Evolutionary conservation across 2,329 filamentous ascomycete genomes (phyloP), one percentile per base, ranked within the genome.

Genomic region (Colletotrichum paranaense): DNA sequence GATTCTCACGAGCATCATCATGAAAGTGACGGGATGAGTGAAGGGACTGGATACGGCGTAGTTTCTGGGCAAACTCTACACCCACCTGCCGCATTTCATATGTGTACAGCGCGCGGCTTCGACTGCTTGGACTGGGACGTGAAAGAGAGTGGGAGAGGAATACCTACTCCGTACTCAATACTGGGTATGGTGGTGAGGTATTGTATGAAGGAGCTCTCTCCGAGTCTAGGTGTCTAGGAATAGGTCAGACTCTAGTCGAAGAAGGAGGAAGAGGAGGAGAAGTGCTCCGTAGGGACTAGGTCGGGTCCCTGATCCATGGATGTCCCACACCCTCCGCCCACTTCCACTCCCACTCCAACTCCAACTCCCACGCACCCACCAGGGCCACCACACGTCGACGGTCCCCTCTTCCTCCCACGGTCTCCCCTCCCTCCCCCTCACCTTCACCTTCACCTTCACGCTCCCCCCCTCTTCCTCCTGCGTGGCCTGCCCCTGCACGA

Each of bases 31-130:
- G 67, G 46, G 46, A 56, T 53, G 59, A 26, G 59, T 24, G 26
- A 62, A 24, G 38, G 24, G 59, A 62, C 60, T 12, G 8, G 35
- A 9, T 11, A 11, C 35, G 9, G 12, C 35, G 35, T 38, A 38
- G 35, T 38, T 38, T n/a, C 28, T 53, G 12, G 46, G 46, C 12
- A 19, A 62, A 32, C 32, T 65, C 70, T 67, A 73, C 70, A 73
- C 67, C 60, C 70, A 70, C 70, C 70, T 70, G 60, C 67, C 67
- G 67, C 70, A 73, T 65, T 70, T 46, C 28, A 28, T 28, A 26
- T 22, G 24, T 35, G 38, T 7, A 46, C 38, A 16, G 38, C 16
- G 16, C 38, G 38, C 38, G 38, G 38, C 38, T 12, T 38, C 35
- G 3, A 42, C 14, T 42, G 38, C 38, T 42, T 38, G 12, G 35